Evolutionary conservation across 441 rosid genomes (phyloP).

Genomic region (Aquilaria agallochum): DNA sequence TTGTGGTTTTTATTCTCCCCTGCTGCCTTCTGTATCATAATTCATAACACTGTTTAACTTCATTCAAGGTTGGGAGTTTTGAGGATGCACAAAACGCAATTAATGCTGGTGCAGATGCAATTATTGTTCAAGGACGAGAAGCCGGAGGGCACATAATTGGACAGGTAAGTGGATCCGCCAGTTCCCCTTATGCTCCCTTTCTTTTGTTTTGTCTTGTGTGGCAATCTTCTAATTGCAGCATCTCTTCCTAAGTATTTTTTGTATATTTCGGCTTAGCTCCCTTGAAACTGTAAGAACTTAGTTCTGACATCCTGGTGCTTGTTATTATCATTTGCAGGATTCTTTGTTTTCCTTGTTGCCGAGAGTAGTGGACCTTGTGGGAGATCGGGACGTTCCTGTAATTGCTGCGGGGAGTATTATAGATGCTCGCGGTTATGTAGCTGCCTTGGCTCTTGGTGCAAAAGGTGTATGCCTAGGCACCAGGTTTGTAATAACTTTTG

Average conservation of each 20-base stretch:
- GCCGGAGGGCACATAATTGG: constrained; percentile 94
- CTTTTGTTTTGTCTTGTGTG: constrained; percentile 2
- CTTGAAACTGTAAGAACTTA: not conserved
- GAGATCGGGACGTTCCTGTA: constrained; percentile 58
- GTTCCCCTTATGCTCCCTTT: not conserved
- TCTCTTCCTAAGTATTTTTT: not conserved
- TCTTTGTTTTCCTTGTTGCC: constrained; percentile 67
- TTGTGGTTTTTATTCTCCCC: too few species aligned
- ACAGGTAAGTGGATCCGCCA: constrained; percentile 40
- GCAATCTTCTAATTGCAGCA: constrained; percentile 9
- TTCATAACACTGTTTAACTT: constrained; percentile 6
- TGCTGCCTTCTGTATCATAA: constrained; percentile 1
- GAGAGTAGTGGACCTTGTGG: constrained; percentile 63
- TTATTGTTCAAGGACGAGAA: constrained; percentile 85
- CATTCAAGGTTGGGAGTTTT: constrained; percentile 58
- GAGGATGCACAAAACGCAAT: constrained; percentile 65
- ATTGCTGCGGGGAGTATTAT: constrained; percentile 84
- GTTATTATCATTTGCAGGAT: constrained; percentile 37
- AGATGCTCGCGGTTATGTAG: constrained; percentile 82
- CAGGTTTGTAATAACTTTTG: constrained; percentile 32
- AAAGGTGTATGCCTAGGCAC: constrained; percentile 84
- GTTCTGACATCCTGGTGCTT: constrained; percentile 5
- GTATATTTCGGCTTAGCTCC: not conserved
- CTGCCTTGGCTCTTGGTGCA: constrained; percentile 90
- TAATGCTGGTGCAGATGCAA: constrained; percentile 64